Base-by-base conservation (phyloP, 495 filamentous ascomycete species). In the Pseudomonodictys pantanalensis region DNA sequence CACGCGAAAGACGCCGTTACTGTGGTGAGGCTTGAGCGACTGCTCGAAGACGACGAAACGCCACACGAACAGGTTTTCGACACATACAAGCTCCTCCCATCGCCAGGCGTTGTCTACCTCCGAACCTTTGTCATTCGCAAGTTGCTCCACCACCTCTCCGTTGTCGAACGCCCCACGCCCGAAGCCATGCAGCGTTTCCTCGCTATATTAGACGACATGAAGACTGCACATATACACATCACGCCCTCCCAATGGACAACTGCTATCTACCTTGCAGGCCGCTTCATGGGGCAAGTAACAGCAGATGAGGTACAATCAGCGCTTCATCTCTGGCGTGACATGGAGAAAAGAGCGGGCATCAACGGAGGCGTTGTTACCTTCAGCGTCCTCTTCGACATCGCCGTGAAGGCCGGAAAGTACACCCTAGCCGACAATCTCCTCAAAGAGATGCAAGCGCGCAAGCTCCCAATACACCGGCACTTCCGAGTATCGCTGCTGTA, bases 351-450 rank as follows among this genome's bases (percentile, higher is more conserved):
- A n/a, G 83, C 83, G 17, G 79, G 81, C 4, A 71, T 91, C n/a
- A 66, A 74, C 58, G 80, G 77, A 29, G 87, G 83, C 61, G 76
- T 80, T 29, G 85, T 88, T 10, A 92, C 92, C 1, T 96, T 97
- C 76, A 92, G 89, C 71, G 87, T 95, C 52, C 81, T 98, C 26
- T 96, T 96, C 62, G 89, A 96, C 68, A 80, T 89, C 15, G 91
- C 92, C 28, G 82, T 88, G 43, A 95, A 91, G 71, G 83, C 91
- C 1, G 84, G 86, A 20, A 92, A 93, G 64, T 92, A 87, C 52
- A 74, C 74, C 1, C 83, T 97, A 33, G 91, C 89, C 1, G 87
- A 96, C 64, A 88, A 89, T 73, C 79, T 97, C 11, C 79, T 91
- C 60, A 76, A 82, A 50, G 92, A 97, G 72, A 91, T 96, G 85